Percentiles rank a stretch among this genome's conserved stretches.
These are phyloP conservation scores for Xylaria sp. DNA, from an alignment of 2,329 filamentous ascomycete genomes.

Conservation along the genomic window DNA sequence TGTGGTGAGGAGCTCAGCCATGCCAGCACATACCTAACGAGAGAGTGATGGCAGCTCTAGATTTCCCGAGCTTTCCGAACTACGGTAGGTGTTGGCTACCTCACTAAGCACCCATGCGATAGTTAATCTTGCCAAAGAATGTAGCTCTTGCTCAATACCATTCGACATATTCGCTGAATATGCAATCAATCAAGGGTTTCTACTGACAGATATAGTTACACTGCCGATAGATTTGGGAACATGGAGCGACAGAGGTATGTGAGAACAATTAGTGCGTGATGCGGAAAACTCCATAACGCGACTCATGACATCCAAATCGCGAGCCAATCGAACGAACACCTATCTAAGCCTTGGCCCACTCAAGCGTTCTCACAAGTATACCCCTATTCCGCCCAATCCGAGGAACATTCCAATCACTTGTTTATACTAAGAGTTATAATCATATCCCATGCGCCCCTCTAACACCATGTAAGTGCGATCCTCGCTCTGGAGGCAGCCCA, in stretches of 20 bases:
- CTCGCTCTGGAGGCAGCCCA: not conserved
- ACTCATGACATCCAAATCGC: not conserved
- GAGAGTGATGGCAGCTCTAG: not conserved
- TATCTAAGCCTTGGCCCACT: not conserved
- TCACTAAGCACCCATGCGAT: not conserved
- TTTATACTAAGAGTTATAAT: not conserved
- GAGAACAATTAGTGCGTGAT: not conserved
- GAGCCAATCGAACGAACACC: not conserved
- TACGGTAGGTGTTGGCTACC: not conserved
- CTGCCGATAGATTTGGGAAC: not conserved
- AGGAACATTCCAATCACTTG: not conserved
- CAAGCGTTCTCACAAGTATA: not conserved
- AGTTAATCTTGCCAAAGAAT: not conserved
- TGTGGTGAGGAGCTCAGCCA: constrained; percentile 12
- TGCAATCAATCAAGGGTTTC: not conserved
- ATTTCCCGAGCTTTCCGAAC: constrained; percentile 28
- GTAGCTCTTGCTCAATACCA: not conserved
- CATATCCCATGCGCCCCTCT: not conserved
- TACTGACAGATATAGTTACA: not conserved
- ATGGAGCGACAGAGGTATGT: not conserved
- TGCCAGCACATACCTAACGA: constrained; percentile 13
- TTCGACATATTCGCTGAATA: not conserved
- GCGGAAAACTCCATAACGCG: not conserved
- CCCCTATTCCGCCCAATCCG: not conserved
- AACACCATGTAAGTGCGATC: not conserved